These are phyloP conservation scores for Mucor racemosus DNA, from an alignment of 371 early-diverging fungal species.

Conservation along the genomic window DNA sequence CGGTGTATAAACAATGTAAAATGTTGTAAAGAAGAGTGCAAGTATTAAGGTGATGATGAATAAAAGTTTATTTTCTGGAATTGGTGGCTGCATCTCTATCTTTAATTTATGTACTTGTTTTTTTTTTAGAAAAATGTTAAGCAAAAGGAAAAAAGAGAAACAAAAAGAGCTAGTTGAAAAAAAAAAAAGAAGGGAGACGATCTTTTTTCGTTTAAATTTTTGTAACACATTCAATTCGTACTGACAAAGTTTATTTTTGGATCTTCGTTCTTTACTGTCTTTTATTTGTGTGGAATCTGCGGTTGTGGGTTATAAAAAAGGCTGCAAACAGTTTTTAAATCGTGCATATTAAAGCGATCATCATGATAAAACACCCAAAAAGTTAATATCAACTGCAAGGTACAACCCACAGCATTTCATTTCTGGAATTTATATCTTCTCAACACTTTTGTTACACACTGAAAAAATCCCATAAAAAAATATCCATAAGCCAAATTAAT, in stretches of 20 bases:
- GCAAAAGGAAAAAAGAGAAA: not conserved
- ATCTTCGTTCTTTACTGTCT: not conserved
- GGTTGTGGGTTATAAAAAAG: not conserved
- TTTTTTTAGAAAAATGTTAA: not conserved
- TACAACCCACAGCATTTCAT: not conserved
- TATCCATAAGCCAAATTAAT: too few species aligned
- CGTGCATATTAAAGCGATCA: too few species aligned
- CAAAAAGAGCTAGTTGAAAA: not conserved
- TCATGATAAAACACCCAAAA: not conserved
- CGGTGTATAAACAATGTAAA: conserved; percentile 16
- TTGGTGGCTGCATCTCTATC: not conserved
- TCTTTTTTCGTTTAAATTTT: conserved; percentile 1
- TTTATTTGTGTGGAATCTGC: not conserved
- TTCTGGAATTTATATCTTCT: not conserved
- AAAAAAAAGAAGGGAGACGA: conserved; percentile 2
- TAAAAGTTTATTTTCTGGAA: not conserved
- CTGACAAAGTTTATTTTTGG: conserved; percentile 6
- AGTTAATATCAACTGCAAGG: not conserved
- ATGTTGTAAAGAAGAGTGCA: conserved; percentile 7
- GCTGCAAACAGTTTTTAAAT: too few species aligned
- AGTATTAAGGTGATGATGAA: conserved; percentile 13
- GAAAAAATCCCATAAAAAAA: not conserved
- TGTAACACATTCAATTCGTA: not conserved
- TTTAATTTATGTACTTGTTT: not conserved
- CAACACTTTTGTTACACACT: not conserved